Evolutionary conservation across 306 rosid genomes (phyloP).

Genomic region (Cicer arietinum): DNA sequence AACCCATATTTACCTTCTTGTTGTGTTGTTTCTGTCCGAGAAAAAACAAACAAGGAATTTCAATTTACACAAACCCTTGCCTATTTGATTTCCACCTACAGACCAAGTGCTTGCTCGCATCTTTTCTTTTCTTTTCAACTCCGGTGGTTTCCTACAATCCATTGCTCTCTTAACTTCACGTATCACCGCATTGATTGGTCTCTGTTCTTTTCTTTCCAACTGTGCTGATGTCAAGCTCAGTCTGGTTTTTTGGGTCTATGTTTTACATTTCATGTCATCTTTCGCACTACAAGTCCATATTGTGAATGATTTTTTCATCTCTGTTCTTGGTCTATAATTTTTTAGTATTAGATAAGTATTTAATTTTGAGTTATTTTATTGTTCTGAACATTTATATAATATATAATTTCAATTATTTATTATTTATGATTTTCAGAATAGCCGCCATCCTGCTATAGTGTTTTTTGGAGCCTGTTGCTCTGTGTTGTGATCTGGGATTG

Average conservation of each 20-base stretch:
- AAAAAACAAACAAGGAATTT: not conserved
- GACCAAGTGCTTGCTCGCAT: not conserved
- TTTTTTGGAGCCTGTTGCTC: not conserved
- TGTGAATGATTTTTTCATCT: not conserved
- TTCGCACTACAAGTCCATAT: not conserved
- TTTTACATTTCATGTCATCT: not conserved
- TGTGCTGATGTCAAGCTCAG: not conserved
- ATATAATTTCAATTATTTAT: not conserved
- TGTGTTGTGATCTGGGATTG: not conserved
- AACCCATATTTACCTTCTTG: not conserved
- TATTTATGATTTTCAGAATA: not conserved
- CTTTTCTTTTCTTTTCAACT: slow-evolving; percentile 21
- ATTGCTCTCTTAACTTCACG: not conserved
- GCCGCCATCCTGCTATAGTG: not conserved
- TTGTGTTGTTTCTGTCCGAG: slow-evolving; percentile 12
- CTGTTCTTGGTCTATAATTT: not conserved
- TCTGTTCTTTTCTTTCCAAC: not conserved
- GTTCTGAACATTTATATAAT: not conserved
- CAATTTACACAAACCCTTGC: not conserved
- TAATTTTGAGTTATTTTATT: not conserved
- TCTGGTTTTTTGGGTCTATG: not conserved
- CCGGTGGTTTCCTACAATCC: slow-evolving; percentile 2
- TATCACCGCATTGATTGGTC: slow-evolving; percentile 1
- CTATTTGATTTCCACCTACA: not conserved
- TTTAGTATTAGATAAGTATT: not conserved